Percentiles rank a stretch among this genome's conserved stretches.
These are phyloP conservation scores for Jaenimonas drosophilae DNA, from an alignment of 208 protist species.

Conservation along the genomic window DNA sequence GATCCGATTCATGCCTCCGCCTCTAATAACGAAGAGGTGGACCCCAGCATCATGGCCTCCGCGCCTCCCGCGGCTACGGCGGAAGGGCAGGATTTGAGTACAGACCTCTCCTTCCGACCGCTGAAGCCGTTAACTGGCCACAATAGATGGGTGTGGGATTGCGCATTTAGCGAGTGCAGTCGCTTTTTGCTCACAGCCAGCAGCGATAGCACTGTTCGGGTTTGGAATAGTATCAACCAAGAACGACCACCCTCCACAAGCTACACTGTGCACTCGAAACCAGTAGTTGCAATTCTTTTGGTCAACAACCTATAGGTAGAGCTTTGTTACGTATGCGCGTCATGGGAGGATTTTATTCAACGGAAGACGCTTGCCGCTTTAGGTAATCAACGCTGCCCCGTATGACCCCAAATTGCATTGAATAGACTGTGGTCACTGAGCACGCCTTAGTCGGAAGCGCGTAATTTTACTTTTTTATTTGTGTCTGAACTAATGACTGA, in stretches of 20 bases:
- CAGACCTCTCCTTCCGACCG: no score
- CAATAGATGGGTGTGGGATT: constrained; percentile 81
- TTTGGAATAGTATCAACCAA: constrained; percentile 54
- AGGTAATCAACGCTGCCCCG: no score
- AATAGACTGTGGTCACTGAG: no score
- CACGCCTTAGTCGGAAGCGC: no score
- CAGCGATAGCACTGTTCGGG: constrained; percentile 66
- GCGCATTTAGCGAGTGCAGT: constrained; percentile 69
- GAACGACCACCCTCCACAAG: constrained; percentile 52
- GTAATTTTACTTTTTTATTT: not conserved
- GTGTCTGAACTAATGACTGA: not conserved
- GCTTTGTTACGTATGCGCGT: no score
- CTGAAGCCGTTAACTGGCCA: constrained; percentile 64
- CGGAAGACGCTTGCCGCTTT: no score
- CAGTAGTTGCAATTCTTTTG: constrained; percentile 36
- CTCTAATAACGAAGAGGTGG: not conserved
- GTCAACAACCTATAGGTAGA: no score
- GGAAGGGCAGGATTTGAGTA: not conserved
- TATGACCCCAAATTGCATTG: no score
- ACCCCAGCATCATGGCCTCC: not conserved
- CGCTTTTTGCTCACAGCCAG: constrained; percentile 67
- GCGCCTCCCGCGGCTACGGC: not conserved
- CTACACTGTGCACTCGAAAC: constrained; percentile 72
- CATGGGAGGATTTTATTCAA: no score
- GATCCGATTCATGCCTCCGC: not conserved